Conservation (phyloP, 805 yeast genomes). For the Ogataea allantospora region DNA sequence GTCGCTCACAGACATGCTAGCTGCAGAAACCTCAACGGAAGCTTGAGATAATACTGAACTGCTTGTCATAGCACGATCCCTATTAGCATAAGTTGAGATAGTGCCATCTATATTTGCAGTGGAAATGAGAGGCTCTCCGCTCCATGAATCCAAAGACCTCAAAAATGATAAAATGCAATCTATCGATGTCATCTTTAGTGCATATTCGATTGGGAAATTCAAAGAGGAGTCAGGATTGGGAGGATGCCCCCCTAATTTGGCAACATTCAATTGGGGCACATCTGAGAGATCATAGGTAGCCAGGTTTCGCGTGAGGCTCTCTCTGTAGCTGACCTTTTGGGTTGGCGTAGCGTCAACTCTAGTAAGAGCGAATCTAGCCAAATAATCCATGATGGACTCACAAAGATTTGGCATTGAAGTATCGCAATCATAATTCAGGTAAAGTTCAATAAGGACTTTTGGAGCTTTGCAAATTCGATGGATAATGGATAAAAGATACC, state of each 20-base stretch:
- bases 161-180: conserved; percentile 79
- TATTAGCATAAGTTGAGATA: conserved; percentile 6
- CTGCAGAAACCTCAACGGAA: conserved; percentile 25
- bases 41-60: conserved; percentile 28
- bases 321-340: conserved; percentile 60
- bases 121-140: conserved; percentile 50
- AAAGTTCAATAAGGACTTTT: conserved; percentile 85
- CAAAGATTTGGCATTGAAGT: conserved; percentile 75
- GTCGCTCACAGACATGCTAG: conserved; percentile 17
- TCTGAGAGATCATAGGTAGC: conserved; percentile 72
- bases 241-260: conserved; percentile 52
- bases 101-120: conserved; percentile 3
- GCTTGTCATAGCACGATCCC: conserved; percentile 17
- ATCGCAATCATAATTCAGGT: conserved; percentile 94
- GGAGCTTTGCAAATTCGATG: conserved; percentile 86
- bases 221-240: conserved; percentile 55
- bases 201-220: conserved; percentile 74
- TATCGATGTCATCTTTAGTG: conserved; percentile 77
- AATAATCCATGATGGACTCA: conserved; percentile 75
- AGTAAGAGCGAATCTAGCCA: conserved; percentile 68
- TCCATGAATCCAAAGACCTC: conserved; percentile 82
- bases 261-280: conserved; percentile 74
- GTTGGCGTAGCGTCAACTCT: conserved; percentile 69
- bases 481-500: conserved; percentile 78
- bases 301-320: conserved; percentile 50